phyloP scores from a whole-genome alignment of 495 filamentous ascomycete genomes.

The Trichoderma gamsii region DNA sequence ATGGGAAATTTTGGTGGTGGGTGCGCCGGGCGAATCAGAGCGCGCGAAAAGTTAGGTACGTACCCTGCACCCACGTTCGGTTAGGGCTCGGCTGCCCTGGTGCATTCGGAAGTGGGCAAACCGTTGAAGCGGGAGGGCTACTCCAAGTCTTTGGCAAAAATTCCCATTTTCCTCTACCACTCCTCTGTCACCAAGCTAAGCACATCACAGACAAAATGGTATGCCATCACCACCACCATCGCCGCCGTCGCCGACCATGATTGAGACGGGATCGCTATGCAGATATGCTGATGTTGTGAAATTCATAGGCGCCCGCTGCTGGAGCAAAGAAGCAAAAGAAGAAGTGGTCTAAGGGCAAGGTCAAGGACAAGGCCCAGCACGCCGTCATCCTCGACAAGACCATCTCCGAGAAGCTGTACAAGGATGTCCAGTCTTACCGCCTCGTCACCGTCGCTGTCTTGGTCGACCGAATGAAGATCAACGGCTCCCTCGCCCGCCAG shows the following conservation, averaged over 20 bases:
- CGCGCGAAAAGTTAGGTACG: slow-evolving; percentile 15
- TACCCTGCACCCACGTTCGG: slow-evolving; percentile 9
- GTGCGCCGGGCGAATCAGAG: slow-evolving; percentile 18
- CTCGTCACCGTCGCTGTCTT: slow-evolving; percentile 98
- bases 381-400: slow-evolving; percentile 73
- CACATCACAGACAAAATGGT: slow-evolving; percentile 18
- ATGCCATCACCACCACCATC: not conserved
- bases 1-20: slow-evolving; percentile 18
- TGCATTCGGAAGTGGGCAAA: slow-evolving; percentile 13
- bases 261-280: not conserved
- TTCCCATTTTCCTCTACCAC: slow-evolving; percentile 15
- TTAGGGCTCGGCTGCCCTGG: slow-evolving; percentile 19
- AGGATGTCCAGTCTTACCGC: slow-evolving; percentile 99
- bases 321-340: slow-evolving; percentile 20
- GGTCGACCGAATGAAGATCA: slow-evolving; percentile 99
- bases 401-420: slow-evolving; percentile 86
- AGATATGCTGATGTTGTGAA: not conserved
- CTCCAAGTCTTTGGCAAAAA: slow-evolving; percentile 16
- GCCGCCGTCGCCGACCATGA: not conserved
- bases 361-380: slow-evolving; percentile 99
- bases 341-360: slow-evolving; percentile 40
- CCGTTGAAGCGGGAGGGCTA: slow-evolving; percentile 1
- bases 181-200: slow-evolving; percentile 13
- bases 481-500: slow-evolving; percentile 87
- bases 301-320: slow-evolving; percentile 17